Evolutionary conservation across 2,329 filamentous ascomycete genomes (phyloP).

Genomic region (Diplodia mutila): DNA sequence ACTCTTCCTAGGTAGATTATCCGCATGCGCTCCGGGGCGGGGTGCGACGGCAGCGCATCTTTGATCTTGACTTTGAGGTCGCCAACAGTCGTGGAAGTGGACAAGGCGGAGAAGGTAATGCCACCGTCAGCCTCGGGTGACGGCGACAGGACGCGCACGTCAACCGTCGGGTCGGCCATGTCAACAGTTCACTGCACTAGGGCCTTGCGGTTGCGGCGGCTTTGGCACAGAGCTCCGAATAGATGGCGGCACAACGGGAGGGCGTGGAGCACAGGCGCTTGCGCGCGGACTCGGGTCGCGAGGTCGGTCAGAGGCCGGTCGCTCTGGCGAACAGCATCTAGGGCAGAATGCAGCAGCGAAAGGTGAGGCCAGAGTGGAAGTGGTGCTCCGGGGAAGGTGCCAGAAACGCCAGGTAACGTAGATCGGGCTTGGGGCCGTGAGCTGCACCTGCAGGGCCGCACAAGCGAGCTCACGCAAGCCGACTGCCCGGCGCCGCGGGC

Average conservation of each 20-base stretch:
- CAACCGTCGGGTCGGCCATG: conserved; percentile 31
- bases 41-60: conserved; percentile 49
- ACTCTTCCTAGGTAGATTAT: conserved; percentile 63
- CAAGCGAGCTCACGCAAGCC: conserved; percentile 15
- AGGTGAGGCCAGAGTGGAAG: conserved; percentile 9
- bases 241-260: conserved; percentile 21
- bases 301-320: neutral
- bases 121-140: conserved; percentile 43
- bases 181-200: conserved; percentile 31
- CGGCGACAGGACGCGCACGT: conserved; percentile 46
- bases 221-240: neutral
- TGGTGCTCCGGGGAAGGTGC: conserved; percentile 11
- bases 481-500: conserved; percentile 10
- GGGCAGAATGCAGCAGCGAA: neutral
- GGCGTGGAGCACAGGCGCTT: neutral
- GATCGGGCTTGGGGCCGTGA: conserved; percentile 1
- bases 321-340: neutral
- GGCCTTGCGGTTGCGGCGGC: conserved; percentile 30
- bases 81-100: conserved; percentile 50
- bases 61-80: conserved; percentile 59
- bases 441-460: conserved; percentile 15
- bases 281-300: conserved; percentile 3
- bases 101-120: conserved; percentile 38
- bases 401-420: conserved; percentile 15
- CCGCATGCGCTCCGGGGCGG: conserved; percentile 52